phyloP scores from a whole-genome alignment of 768 basidiomycete species.

The Candolleomyces efflorescens region DNA sequence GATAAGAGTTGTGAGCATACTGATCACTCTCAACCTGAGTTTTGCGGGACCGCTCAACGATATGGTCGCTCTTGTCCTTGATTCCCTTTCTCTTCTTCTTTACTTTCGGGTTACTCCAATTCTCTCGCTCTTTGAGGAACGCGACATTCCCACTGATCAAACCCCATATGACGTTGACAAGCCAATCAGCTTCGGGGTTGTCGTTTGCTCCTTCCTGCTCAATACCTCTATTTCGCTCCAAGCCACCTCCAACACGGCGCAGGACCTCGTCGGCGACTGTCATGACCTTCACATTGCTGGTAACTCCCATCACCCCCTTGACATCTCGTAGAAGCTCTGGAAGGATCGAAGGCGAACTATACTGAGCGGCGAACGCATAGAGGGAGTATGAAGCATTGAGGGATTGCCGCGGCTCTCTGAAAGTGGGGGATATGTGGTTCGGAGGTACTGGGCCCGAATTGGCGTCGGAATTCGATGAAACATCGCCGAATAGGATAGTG shows the following conservation, averaged over 20 bases:
- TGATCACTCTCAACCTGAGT: conserved; percentile 52
- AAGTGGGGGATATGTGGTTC: conserved; percentile 6
- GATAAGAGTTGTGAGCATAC: conserved; percentile 83
- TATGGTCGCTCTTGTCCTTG: conserved; percentile 48
- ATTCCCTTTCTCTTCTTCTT: conserved; percentile 38
- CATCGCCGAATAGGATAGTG: conserved; percentile 8
- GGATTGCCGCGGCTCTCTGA: conserved; percentile 7
- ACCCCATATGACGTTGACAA: conserved; percentile 67
- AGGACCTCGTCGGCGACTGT: conserved; percentile 85
- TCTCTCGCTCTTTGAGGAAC: conserved; percentile 65
- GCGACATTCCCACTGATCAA: conserved; percentile 87
- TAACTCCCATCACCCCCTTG: conserved; percentile 59
- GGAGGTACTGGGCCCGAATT: neutral
- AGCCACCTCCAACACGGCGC: conserved; percentile 73
- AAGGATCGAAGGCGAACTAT: conserved; percentile 63
- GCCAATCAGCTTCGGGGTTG: conserved; percentile 53
- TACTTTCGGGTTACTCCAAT: conserved; percentile 28
- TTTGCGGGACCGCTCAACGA: conserved; percentile 78
- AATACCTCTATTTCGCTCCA: conserved; percentile 66
- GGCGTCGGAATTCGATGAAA: neutral
- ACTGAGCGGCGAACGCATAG: conserved; percentile 42
- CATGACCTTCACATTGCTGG: conserved; percentile 76
- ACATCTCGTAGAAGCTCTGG: conserved; percentile 6
- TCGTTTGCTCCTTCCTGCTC: neutral
- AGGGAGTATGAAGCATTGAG: conserved; percentile 9